Evolutionary conservation across 2,329 filamentous ascomycete genomes (phyloP).

Genomic region (Colletotrichum sp.): DNA sequence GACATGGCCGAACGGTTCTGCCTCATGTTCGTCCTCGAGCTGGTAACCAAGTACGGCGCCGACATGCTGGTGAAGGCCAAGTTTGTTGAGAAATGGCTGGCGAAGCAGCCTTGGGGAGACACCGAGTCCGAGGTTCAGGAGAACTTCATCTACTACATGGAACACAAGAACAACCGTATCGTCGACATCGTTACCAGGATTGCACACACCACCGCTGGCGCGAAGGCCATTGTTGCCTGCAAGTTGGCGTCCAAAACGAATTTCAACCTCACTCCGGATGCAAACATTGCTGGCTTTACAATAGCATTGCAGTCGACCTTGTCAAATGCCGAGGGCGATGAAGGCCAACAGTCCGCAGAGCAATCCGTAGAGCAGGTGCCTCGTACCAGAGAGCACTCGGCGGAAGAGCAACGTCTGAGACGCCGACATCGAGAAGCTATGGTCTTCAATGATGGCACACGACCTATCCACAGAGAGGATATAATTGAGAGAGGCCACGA

Average conservation of each 20-base stretch:
- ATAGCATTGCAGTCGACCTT: constrained; percentile 40
- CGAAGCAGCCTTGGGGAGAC: constrained; percentile 72
- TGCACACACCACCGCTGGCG: constrained; percentile 55
- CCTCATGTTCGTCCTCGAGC: constrained; percentile 60
- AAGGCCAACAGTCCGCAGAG: constrained; percentile 27
- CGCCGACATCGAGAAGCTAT: constrained; percentile 85
- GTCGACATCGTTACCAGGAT: constrained; percentile 57
- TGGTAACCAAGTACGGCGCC: constrained; percentile 65
- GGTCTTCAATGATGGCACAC: constrained; percentile 86
- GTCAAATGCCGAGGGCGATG: constrained; percentile 30
- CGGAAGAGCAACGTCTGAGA: constrained; percentile 74
- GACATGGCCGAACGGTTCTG: constrained; percentile 67
- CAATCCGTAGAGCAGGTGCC: constrained; percentile 37
- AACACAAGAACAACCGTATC: constrained; percentile 55
- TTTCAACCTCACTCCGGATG: constrained; percentile 2
- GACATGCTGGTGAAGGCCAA: constrained; percentile 64
- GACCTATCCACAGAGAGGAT: constrained; percentile 74
- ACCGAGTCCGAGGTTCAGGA: constrained; percentile 54
- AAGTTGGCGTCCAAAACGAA: constrained; percentile 46
- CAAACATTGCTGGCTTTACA: constrained; percentile 29
- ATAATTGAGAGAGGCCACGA: constrained; percentile 73
- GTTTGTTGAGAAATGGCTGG: constrained; percentile 77
- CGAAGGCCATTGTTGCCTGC: constrained; percentile 54
- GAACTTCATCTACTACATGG: constrained; percentile 59
- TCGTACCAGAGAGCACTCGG: constrained; percentile 55